Conservation (phyloP, 2,329 filamentous ascomycete genomes). For the Hypoxylon sp. region DNA sequence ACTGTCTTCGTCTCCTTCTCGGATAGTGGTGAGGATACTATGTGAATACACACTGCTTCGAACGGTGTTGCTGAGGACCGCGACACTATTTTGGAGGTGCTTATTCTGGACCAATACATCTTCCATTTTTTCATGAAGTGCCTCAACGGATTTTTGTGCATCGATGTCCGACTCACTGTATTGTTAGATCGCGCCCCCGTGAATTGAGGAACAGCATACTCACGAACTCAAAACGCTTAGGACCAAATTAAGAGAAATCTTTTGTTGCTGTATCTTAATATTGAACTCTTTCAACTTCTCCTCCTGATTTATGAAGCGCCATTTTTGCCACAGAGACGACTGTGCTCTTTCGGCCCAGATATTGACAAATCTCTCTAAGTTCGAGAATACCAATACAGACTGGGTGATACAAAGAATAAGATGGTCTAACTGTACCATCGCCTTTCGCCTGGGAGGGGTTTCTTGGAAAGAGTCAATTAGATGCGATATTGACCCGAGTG, state of each 20-base stretch:
- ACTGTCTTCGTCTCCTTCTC: neutral
- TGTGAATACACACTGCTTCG: neutral
- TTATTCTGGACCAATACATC: constrained; percentile 11
- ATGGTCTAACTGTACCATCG: constrained; percentile 19
- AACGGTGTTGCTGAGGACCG: neutral
- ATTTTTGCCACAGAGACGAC: constrained; percentile 1
- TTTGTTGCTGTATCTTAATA: constrained; percentile 13
- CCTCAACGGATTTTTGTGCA: neutral
- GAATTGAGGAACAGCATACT: neutral
- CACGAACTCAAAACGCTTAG: constrained; percentile 17
- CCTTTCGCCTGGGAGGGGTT: constrained; percentile 2
- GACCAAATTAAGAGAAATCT: constrained; percentile 13
- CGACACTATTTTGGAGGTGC: constrained; percentile 1
- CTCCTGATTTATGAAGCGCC: neutral
- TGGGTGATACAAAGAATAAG: constrained; percentile 18
- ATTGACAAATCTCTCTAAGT: constrained; percentile 9
- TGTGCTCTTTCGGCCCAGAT: neutral
- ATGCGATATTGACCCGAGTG: constrained; percentile 15
- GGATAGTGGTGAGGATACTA: neutral
- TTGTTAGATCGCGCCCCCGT: neutral
- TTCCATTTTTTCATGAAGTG: constrained; percentile 10
- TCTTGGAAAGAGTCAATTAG: constrained; percentile 11
- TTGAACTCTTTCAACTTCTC: constrained; percentile 8
- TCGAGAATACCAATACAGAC: constrained; percentile 9
- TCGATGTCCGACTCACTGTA: constrained; percentile 21